phyloP scores from a whole-genome alignment of 495 filamentous ascomycete genomes.

The Oidiodendron maius region DNA sequence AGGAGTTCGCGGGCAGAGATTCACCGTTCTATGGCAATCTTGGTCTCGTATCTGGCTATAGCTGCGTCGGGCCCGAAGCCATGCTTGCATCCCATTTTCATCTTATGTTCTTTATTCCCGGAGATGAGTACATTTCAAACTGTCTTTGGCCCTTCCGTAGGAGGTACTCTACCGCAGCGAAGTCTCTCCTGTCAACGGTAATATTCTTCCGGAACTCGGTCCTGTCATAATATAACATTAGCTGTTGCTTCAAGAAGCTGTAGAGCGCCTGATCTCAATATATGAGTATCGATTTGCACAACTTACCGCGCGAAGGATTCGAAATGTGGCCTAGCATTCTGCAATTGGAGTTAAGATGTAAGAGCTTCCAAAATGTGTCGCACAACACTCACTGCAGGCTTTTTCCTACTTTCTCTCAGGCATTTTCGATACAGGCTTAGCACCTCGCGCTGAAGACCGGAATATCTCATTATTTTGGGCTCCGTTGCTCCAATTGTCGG shows the following conservation, averaged over 20 bases:
- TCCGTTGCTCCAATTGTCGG: background rate
- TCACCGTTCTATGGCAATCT: no score
- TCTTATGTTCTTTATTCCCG: slow-evolving; percentile 77
- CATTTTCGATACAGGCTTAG: slow-evolving; percentile 81
- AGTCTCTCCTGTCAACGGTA: slow-evolving; percentile 77
- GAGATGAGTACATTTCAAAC: slow-evolving; percentile 75
- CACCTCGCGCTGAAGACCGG: slow-evolving; percentile 89
- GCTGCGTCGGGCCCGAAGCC: no score
- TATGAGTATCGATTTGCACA: background rate
- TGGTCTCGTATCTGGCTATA: no score
- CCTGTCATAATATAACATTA: slow-evolving; percentile 33
- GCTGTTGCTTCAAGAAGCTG: background rate
- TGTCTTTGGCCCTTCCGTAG: slow-evolving; percentile 80
- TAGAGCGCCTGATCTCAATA: no score
- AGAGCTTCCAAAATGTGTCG: slow-evolving; percentile 8
- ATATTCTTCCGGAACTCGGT: slow-evolving; percentile 71
- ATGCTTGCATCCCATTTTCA: slow-evolving; percentile 7
- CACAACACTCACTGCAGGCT: slow-evolving; percentile 59
- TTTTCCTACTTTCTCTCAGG: slow-evolving; percentile 71
- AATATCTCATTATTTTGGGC: slow-evolving; percentile 39
- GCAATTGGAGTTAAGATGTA: slow-evolving; percentile 5
- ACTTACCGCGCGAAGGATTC: slow-evolving; percentile 46
- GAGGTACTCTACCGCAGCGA: slow-evolving; percentile 80
- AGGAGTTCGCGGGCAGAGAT: no score
- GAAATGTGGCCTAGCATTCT: slow-evolving; percentile 47